phyloP scores from a whole-genome alignment of 2,329 filamentous ascomycete genomes.

The Rutstroemia sp. region DNA sequence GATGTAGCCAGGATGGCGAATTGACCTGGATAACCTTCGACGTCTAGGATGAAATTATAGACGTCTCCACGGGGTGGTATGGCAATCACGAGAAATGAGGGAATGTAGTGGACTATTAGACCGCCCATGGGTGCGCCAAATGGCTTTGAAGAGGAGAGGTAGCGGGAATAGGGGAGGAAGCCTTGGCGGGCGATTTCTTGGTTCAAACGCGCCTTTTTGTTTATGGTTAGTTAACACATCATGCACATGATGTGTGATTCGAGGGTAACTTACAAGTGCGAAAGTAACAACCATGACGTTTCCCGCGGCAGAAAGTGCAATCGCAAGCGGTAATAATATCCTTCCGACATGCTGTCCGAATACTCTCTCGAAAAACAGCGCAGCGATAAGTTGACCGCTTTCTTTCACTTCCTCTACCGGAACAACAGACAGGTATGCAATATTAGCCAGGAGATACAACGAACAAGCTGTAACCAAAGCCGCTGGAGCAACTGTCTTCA shows the following conservation, averaged over 20 bases:
- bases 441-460: conserved; percentile 49
- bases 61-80: conserved; percentile 38
- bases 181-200: conserved; percentile 42
- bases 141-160: conserved; percentile 26
- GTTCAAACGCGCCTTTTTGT: conserved; percentile 37
- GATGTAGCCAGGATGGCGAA: conserved; percentile 33
- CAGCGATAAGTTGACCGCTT: conserved; percentile 48
- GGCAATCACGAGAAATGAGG: conserved; percentile 49
- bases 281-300: conserved; percentile 44
- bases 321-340: conserved; percentile 37
- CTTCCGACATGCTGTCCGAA: conserved; percentile 37
- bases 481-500: conserved; percentile 48
- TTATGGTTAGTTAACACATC: conserved; percentile 23
- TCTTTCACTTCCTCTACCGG: conserved; percentile 47
- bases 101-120: conserved; percentile 53
- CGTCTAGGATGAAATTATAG: conserved; percentile 32
- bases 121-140: conserved; percentile 27
- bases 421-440: conserved; percentile 54
- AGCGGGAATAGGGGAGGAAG: conserved; percentile 36
- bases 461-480: conserved; percentile 46
- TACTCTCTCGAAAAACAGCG: conserved; percentile 49
- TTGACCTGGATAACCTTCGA: conserved; percentile 36
- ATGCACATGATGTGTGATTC: background rate
- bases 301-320: conserved; percentile 40
- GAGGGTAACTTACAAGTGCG: conserved; percentile 43